These are phyloP conservation scores for Chytriomyces sp. DNA, from an alignment of 192 early-diverging fungal genomes.

Conservation along the genomic window DNA sequence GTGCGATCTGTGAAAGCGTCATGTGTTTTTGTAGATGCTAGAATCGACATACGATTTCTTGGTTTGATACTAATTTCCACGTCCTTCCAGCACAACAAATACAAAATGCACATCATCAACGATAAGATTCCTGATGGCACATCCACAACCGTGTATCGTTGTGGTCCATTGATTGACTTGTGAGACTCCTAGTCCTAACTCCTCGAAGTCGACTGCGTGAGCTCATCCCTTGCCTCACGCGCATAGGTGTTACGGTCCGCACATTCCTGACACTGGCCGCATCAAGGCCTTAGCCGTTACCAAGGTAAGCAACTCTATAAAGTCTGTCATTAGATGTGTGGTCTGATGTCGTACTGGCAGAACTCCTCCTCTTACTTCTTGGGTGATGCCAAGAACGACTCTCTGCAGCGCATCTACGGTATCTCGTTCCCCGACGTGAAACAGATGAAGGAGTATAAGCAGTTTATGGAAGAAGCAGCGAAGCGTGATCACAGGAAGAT, in stretches of 20 bases:
- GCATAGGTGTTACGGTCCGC: slow-evolving; percentile 76
- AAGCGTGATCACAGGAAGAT: slow-evolving; percentile 97
- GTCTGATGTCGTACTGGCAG: slow-evolving; percentile 30
- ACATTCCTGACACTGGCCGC: slow-evolving; percentile 88
- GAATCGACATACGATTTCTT: background rate
- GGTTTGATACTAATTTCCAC: background rate
- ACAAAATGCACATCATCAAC: slow-evolving; percentile 93
- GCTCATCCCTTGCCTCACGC: background rate
- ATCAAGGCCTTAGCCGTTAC: slow-evolving; percentile 90
- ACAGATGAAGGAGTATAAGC: slow-evolving; percentile 92
- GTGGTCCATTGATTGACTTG: slow-evolving; percentile 96
- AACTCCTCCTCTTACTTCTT: slow-evolving; percentile 98
- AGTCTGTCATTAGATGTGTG: slow-evolving; percentile 1
- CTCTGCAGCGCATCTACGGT: slow-evolving; percentile 96
- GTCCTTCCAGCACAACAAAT: slow-evolving; percentile 88
- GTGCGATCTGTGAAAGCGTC: background rate
- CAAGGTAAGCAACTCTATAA: slow-evolving; percentile 56
- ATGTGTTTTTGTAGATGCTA: background rate
- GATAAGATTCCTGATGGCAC: slow-evolving; percentile 88
- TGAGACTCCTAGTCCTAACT: background rate
- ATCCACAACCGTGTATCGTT: slow-evolving; percentile 95
- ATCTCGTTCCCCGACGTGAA: slow-evolving; percentile 99
- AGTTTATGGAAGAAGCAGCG: slow-evolving; percentile 94
- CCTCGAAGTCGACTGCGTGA: background rate
- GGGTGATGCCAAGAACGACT: slow-evolving; percentile 94